These are phyloP conservation scores for Wickerhamomyces pijperi DNA, from an alignment of 805 yeast genomes.

Conservation along the genomic window DNA sequence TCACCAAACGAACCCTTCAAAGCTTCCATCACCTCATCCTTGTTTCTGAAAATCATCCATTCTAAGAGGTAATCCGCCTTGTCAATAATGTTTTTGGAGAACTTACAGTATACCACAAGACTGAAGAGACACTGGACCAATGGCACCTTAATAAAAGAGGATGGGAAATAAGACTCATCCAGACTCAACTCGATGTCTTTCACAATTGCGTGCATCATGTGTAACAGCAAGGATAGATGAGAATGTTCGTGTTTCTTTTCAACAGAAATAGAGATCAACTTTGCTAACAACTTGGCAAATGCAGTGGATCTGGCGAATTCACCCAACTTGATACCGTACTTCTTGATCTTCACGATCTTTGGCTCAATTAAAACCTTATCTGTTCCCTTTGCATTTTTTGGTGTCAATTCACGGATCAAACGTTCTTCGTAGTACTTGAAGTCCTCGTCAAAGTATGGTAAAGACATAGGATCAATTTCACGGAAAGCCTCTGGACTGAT, in stretches of 20 bases:
- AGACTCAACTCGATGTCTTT: slow-evolving; percentile 33
- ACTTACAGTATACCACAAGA: slow-evolving; percentile 33
- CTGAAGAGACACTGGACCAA: slow-evolving; percentile 42
- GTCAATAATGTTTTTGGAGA: slow-evolving; percentile 34
- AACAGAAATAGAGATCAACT: slow-evolving; percentile 43
- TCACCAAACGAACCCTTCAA: slow-evolving; percentile 49
- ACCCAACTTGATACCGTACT: slow-evolving; percentile 32
- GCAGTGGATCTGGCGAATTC: slow-evolving; percentile 36
- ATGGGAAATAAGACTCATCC: slow-evolving; percentile 30
- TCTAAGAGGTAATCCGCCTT: slow-evolving; percentile 53
- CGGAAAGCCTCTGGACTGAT: slow-evolving; percentile 35
- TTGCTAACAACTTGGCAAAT: slow-evolving; percentile 48
- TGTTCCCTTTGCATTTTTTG: slow-evolving; percentile 10
- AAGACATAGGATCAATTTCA: slow-evolving; percentile 47
- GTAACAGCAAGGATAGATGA: slow-evolving; percentile 51
- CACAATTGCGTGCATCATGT: slow-evolving; percentile 56
- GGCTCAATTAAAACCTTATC: slow-evolving; percentile 41
- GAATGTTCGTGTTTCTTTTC: slow-evolving; percentile 35
- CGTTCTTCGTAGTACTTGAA: slow-evolving; percentile 41
- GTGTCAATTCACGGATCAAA: slow-evolving; percentile 28
- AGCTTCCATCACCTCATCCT: slow-evolving; percentile 35
- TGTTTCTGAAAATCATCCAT: slow-evolving; percentile 34
- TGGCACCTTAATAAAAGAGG: slow-evolving; percentile 42
- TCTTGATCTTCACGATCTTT: slow-evolving; percentile 16
- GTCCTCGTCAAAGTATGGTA: slow-evolving; percentile 33